Evolutionary conservation across 1,284 basidiomycete genomes (phyloP).

Genomic region (Uromyces viciae-fabae): DNA sequence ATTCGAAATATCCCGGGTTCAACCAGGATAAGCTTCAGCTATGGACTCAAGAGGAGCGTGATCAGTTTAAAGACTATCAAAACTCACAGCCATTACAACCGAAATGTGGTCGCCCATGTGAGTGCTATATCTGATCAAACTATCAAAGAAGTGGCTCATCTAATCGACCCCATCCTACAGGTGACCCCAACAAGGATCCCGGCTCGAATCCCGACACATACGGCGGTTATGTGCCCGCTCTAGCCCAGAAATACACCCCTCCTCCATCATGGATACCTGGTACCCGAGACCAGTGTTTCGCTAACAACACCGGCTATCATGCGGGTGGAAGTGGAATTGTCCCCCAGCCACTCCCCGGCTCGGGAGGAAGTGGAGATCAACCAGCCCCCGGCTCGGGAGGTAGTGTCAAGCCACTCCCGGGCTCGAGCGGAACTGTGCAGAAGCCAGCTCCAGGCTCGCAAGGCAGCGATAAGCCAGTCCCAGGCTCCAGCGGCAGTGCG

Average conservation of each 20-base stretch:
- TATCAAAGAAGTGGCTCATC: background rate
- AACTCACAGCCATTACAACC: background rate
- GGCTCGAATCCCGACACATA: background rate
- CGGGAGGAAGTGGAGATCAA: too few relatives aligned
- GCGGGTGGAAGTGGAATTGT: too few relatives aligned
- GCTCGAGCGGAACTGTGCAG: too few relatives aligned
- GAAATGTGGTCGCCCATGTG: constrained; percentile 15
- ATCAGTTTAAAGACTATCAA: background rate
- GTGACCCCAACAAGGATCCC: constrained; percentile 8
- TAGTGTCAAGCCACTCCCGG: too few relatives aligned
- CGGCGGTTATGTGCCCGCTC: background rate
- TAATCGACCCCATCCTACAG: background rate
- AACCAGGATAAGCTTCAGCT: background rate
- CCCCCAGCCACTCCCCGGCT: too few relatives aligned
- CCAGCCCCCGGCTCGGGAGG: too few relatives aligned
- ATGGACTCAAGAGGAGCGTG: background rate
- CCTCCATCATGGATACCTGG: background rate
- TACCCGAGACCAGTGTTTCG: background rate
- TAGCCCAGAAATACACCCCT: background rate
- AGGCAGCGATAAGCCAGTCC: too few relatives aligned
- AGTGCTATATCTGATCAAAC: background rate
- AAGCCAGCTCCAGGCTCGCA: too few relatives aligned
- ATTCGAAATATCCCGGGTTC: constrained; percentile 11
- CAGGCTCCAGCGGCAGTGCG: too few relatives aligned
- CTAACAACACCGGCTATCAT: background rate